These are phyloP conservation scores for Eryngium alpinum DNA, from an alignment of 140 eudicot genomes.

Conservation along the genomic window DNA sequence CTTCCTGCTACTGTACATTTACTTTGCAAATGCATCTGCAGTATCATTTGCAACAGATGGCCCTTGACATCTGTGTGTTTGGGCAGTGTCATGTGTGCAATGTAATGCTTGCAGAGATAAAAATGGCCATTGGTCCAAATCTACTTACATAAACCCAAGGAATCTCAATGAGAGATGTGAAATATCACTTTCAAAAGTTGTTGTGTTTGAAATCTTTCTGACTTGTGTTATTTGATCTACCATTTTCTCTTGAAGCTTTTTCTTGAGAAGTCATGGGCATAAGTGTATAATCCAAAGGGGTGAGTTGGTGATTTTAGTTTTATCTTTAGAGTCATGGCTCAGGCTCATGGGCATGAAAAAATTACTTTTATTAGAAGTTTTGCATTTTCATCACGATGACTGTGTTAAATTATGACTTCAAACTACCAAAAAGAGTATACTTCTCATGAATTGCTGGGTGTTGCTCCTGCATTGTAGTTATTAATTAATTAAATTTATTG, in stretches of 20 bases:
- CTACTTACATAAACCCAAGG: background rate
- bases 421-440: background rate
- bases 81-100: background rate
- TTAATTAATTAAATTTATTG: background rate
- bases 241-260: background rate
- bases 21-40: background rate
- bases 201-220: background rate
- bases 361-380: too few relatives aligned
- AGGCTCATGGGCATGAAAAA: too few relatives aligned
- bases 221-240: background rate
- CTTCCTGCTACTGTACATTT: background rate
- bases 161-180: background rate
- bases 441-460: too few relatives aligned
- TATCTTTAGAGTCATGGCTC: too few relatives aligned
- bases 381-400: too few relatives aligned
- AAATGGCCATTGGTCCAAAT: background rate
- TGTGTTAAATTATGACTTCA: too few relatives aligned
- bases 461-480: background rate
- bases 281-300: too few relatives aligned
- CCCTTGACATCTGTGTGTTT: too few relatives aligned
- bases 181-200: background rate
- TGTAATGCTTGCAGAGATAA: background rate
- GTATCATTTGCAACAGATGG: too few relatives aligned
- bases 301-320: too few relatives aligned
- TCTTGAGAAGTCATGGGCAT: too few relatives aligned